Evolutionary conservation across 352 stramenopile genomes (phyloP), one percentile per base, ranked within the genome.

Genomic region (Globisporangium spinosum): DNA sequence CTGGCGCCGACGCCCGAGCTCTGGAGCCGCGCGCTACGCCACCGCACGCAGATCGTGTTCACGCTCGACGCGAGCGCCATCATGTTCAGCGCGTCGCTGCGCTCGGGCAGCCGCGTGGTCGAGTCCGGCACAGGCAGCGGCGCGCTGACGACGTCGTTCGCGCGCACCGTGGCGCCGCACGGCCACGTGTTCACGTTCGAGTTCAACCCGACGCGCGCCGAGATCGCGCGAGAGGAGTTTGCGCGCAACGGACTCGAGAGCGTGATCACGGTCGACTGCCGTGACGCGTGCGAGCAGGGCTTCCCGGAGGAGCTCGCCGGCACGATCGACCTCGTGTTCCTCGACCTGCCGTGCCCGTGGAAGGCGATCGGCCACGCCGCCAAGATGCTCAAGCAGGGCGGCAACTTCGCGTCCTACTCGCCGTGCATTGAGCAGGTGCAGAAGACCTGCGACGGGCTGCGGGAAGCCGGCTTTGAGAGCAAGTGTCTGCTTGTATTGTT

Each of bases 371-470:
- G 83, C 22, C 91, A 99, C 76, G 97, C 97, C 1, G 84, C 89
- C 51, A 83, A 95, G 73, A 90, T 94, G 73, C 82, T 99, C 40
- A 98, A 98, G 77, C 81, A 91, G 45, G 93, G 92, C 68, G 95
- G 90, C 17, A 83, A 86, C 54, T 90, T 99, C 58, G 97, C 95
- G 54, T 98, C 89, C 29, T 99, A 99, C 82, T 98, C 91, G 63
- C 98, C 98, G 4, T 99, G 98, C 75, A 98, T 99, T 59, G 98
- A 99, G 80, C 98, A 99, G 76, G 97, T 99, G 32, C 95, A 99
- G 76, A 93, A 94, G 68, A 95, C 89, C 8, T 93, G 79, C 58
- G 85, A 80, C 32, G 82, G 78, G 13, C 70, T 97, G 32, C 73
- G 82, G 8, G 77, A 89, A 38, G 78, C 85, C 27, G 88, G 90